Base-by-base conservation (phyloP, 2,329 filamentous ascomycete genomes). In the Ceratocystis cacaofunesta region DNA sequence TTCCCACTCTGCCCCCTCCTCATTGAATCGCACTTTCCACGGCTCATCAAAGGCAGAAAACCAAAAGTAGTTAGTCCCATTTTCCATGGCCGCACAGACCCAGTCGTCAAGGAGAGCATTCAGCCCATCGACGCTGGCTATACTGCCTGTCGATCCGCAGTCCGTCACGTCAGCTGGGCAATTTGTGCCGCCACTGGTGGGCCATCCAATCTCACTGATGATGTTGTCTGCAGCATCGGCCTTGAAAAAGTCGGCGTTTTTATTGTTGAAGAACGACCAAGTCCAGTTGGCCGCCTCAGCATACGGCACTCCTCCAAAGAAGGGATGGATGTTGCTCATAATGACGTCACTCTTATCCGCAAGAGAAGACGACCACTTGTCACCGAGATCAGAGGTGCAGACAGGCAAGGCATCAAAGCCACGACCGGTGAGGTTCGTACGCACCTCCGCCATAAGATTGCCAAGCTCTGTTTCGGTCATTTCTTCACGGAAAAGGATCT, bases 11-110 rank as follows among this genome's bases (percentile, higher is more conserved):
- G 92, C 79, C 50, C 80, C 78, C 66, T 75, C 75, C 4, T 78
- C 78, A 74, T 96, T 87, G 76, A 85, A 96, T 19, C 75, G 72
- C 65, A 87, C 78, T 78, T 97, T 96, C 92, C 92, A 97, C 1
- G 91, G 91, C 79, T 97, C 92, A 73, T 97, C 92, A 73, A 96
- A 97, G 8, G 91, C 90, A 73, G 92, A 89, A 74, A 97, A 96
- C 92, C 92, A 97, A 73, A 96, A 96, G 74, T 95, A 97, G 70
- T 95, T 85, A 1, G 91, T 96, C 58, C 86, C 88, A 71, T 96
- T 95, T 28, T 78, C 78, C 68, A 96, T 76, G 10, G 88, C 85
- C 63, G 84, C 80, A 74, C 92, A 97, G 0, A 97, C 85, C 87
- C 89, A 97, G 69, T 85, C 83, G 1, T 85, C 78, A 84, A 97